Conservation (phyloP, 2,329 filamentous ascomycete genomes). For the Basipetospora chlamydospora region DNA sequence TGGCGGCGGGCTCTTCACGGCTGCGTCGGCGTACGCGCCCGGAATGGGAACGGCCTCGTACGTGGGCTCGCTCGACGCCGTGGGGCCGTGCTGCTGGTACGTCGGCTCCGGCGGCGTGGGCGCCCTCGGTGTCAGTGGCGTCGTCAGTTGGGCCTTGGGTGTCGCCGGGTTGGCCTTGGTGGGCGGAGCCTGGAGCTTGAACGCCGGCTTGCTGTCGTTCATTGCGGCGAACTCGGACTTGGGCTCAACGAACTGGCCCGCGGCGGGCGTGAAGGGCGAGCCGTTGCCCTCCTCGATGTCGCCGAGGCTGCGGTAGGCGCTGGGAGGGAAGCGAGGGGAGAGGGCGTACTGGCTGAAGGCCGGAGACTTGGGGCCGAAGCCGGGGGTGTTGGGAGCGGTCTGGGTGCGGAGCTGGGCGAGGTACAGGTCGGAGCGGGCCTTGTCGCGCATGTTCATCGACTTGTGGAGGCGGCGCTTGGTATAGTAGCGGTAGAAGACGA, state of each 20-base stretch:
- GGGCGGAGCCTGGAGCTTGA: conserved; percentile 78
- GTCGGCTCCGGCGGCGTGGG: conserved; percentile 24
- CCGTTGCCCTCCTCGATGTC: conserved; percentile 29
- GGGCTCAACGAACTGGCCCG: conserved; percentile 45
- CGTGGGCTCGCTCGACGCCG: conserved; percentile 65
- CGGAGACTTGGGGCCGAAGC: conserved; percentile 46
- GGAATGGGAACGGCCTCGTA: conserved; percentile 85
- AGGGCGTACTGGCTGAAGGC: conserved; percentile 32
- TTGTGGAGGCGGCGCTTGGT: conserved; percentile 90
- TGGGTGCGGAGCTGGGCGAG: conserved; percentile 72
- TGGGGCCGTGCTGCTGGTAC: conserved; percentile 48
- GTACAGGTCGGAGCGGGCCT: conserved; percentile 87
- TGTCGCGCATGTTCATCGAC: conserved; percentile 91
- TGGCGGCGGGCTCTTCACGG: conserved; percentile 35
- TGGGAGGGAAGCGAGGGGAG: conserved; percentile 47
- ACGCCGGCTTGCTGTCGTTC: conserved; percentile 38
- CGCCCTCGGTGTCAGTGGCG: conserved; percentile 22
- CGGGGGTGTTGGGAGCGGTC: conserved; percentile 88
- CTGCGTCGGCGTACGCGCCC: conserved; percentile 55
- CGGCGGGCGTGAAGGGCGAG: conserved; percentile 37
- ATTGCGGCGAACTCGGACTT: conserved; percentile 42
- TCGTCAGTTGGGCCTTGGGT: conserved; percentile 49
- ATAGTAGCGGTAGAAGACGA: conserved; percentile 96
- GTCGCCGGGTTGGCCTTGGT: conserved; percentile 64
- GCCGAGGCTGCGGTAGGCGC: conserved; percentile 35